Base-by-base conservation (phyloP, 768 basidiomycete genomes). In the Mycena crocata region DNA sequence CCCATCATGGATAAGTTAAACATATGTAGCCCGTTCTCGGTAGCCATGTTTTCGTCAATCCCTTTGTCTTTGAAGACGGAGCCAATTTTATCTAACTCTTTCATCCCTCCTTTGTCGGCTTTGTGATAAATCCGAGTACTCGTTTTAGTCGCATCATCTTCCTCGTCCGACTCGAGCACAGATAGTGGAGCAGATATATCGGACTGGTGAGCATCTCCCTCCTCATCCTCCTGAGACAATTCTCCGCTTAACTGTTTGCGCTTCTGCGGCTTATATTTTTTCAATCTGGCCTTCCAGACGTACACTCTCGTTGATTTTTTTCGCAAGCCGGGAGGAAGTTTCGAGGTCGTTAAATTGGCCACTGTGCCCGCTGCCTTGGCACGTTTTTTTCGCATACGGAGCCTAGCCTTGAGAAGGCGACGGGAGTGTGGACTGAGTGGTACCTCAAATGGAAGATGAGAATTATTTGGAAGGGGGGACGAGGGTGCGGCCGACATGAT, bases 341-440 rank as follows among this genome's bases (percentile, higher is more conserved):
- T 82, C n/a, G 64, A 68, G 0, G 74, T 35, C 19, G 70, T 73
- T n/a, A 75, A 67, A 55, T 75, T 77, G 9, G 76, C 76, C 12
- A 64, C 73, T 15, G 68, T 75, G 42, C 82, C 90, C 31, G 73
- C 72, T 34, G 80, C 76, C 31, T 80, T 76, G 4, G 92, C 91
- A 45, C 92, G 85, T 73, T 87, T 89, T 31, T 86, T 85, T 7
- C 92, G 87, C 92, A 93, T 93, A 68, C 91, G 86, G 8, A 93
- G 78, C 40, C 91, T 83, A 63, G 92, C 92, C 63, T 79, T 78
- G 26, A 86, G 67, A n/a, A 85, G 87, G 35, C 88, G 85, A 9
- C 87, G 87, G 12, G 85, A 81, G 1, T 69, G 71, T 1, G 89
- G 87, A 23, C 83, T 86, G 21, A 75, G 50, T 48, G 74, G 74